Percentiles rank a stretch among this genome's conserved stretches.
phyloP scores from a whole-genome alignment of 1,139 yeast species.

The Nakaseomyces kungkrabaensis region DNA sequence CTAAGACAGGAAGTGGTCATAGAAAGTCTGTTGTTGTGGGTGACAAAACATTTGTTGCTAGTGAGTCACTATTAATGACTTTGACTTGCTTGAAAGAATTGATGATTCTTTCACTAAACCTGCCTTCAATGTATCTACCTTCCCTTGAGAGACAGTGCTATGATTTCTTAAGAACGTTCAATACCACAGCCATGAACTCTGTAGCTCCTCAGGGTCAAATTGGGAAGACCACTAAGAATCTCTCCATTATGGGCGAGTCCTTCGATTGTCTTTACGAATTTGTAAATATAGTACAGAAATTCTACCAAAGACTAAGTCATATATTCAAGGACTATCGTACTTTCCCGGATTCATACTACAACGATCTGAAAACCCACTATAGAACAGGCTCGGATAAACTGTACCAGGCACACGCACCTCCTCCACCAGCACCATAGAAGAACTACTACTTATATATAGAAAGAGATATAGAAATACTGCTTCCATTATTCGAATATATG shows the following conservation, averaged over 20 bases:
- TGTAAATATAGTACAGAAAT: conserved; percentile 24
- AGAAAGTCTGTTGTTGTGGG: conserved; percentile 35
- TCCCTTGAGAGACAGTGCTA: conserved; percentile 26
- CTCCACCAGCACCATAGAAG: conserved; percentile 19
- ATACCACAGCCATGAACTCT: conserved; percentile 24
- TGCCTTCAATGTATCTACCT: conserved; percentile 25
- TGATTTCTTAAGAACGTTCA: conserved; percentile 28
- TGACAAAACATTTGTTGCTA: conserved; percentile 35
- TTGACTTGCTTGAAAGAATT: conserved; percentile 26
- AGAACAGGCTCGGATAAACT: conserved; percentile 23
- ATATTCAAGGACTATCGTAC: conserved; percentile 19
- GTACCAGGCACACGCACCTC: conserved; percentile 27
- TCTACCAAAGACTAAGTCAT: conserved; percentile 20
- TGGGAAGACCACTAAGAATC: conserved; percentile 28
- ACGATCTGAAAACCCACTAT: conserved; percentile 17
- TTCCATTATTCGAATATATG: too few relatives aligned
- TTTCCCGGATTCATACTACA: conserved; percentile 17
- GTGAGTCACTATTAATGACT: conserved; percentile 28
- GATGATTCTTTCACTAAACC: conserved; percentile 26
- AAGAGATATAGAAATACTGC: too few relatives aligned
- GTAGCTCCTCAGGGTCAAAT: conserved; percentile 20
- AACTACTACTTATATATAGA: too few relatives aligned
- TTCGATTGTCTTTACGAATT: conserved; percentile 32
- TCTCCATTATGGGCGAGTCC: conserved; percentile 34
- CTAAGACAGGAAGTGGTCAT: conserved; percentile 22